Conservation (phyloP, 495 filamentous ascomycete species). For the Penicillium paxilli region DNA sequence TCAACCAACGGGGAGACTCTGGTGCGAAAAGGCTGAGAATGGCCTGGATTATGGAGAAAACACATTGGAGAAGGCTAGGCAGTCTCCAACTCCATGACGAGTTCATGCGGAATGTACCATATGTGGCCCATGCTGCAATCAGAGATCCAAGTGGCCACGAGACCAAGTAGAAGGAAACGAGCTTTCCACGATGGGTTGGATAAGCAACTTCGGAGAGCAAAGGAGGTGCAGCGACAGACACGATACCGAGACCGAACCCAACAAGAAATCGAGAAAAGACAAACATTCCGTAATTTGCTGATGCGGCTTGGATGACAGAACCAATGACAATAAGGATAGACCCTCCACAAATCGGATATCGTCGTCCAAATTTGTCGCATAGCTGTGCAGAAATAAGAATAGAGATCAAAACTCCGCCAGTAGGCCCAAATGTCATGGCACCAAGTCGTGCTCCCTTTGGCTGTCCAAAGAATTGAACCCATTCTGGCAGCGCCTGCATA, state of each 20-base stretch:
- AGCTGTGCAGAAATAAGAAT: conserved; percentile 8
- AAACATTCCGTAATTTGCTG: conserved; percentile 49
- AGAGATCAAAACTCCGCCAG: conserved; percentile 5
- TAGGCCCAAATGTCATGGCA: conserved; percentile 49
- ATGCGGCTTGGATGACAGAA: conserved; percentile 50
- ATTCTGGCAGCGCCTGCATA: conserved; percentile 13
- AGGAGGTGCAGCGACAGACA: conserved; percentile 28
- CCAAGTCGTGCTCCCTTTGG: conserved; percentile 41
- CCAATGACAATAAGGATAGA: conserved; percentile 61
- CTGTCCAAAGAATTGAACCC: conserved; percentile 10
- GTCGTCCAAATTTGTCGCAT: conserved; percentile 28
- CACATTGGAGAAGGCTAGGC: conserved; percentile 30
- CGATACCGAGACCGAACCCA: conserved; percentile 51
- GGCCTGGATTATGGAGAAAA: conserved; percentile 34
- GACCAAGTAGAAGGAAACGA: conserved; percentile 28
- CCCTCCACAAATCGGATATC: conserved; percentile 49
- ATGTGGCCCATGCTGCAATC: conserved; percentile 24
- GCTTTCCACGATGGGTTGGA: conserved; percentile 31
- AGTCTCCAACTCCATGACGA: conserved; percentile 45
- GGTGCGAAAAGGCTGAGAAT: conserved; percentile 37
- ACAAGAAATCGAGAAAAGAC: conserved; percentile 44
- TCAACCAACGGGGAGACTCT: conserved; percentile 38
- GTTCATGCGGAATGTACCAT: conserved; percentile 24
- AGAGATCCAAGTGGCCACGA: conserved; percentile 54
- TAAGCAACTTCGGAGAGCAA: conserved; percentile 35